These are phyloP conservation scores for Zasmidium citrigriseum DNA, from an alignment of 2,329 filamentous ascomycete genomes.

Conservation along the genomic window DNA sequence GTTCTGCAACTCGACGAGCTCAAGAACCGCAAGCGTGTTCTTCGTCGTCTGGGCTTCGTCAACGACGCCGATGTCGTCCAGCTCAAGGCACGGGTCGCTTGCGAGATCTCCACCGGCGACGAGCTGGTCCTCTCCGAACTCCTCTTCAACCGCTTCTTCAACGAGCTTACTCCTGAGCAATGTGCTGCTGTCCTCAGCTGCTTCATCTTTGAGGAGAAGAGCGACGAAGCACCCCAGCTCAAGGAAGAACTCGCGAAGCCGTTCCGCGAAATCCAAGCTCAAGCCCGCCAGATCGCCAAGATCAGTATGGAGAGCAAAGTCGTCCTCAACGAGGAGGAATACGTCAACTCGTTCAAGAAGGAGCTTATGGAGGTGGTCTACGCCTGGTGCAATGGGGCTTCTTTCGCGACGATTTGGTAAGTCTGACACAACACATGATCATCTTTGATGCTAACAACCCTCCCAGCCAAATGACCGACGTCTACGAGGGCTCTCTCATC, in stretches of 20 bases:
- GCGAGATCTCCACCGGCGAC: conserved; percentile 95
- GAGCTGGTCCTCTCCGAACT: conserved; percentile 91
- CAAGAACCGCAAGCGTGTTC: conserved; percentile 91
- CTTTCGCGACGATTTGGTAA: conserved; percentile 93
- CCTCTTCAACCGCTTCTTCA: conserved; percentile 97
- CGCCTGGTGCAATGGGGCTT: conserved; percentile 84
- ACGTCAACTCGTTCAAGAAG: conserved; percentile 84
- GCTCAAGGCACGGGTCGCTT: conserved; percentile 94
- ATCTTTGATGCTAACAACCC: neutral
- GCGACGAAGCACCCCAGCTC: conserved; percentile 69
- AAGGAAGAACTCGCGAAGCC: conserved; percentile 86
- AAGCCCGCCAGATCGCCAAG: conserved; percentile 87
- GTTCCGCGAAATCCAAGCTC: conserved; percentile 80
- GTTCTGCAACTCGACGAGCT: conserved; percentile 94
- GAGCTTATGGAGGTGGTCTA: conserved; percentile 97
- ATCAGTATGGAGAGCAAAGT: conserved; percentile 94
- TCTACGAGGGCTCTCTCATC: conserved; percentile 95
- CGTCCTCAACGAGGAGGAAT: conserved; percentile 91
- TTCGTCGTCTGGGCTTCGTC: conserved; percentile 92
- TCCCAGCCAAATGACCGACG: conserved; percentile 96
- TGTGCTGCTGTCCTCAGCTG: conserved; percentile 84
- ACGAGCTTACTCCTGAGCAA: conserved; percentile 85
- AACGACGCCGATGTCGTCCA: conserved; percentile 94
- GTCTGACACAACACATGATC: conserved; percentile 33
- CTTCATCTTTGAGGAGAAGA: conserved; percentile 98